Evolutionary conservation across 768 basidiomycete genomes (phyloP).

Genomic region (Mrakia blollopis): DNA sequence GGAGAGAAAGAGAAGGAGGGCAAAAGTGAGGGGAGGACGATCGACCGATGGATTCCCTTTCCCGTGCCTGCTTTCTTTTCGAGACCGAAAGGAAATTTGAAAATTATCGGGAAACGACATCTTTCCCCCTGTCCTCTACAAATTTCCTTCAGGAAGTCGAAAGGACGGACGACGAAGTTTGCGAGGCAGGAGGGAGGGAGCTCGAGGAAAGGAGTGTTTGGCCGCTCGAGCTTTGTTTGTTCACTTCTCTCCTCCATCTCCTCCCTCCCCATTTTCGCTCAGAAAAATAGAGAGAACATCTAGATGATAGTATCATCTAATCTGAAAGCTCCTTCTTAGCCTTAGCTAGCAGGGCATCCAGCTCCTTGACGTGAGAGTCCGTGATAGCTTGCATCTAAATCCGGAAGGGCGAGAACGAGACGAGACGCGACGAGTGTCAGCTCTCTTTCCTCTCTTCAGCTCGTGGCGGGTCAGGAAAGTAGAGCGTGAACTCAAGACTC

Average conservation of each 20-base stretch:
- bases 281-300: neutral
- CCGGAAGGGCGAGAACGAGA: neutral
- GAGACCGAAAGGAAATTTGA: too few relatives aligned
- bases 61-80: neutral
- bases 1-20: neutral
- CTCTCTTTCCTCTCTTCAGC: neutral
- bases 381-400: constrained; percentile 40
- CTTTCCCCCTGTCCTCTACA: too few relatives aligned
- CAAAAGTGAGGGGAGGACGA: neutral
- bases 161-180: too few relatives aligned
- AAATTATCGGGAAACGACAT: neutral
- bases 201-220: too few relatives aligned
- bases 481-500: neutral
- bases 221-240: too few relatives aligned
- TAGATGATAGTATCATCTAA: neutral
- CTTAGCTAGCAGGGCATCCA: constrained; percentile 39
- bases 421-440: neutral
- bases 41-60: neutral
- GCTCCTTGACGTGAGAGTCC: constrained; percentile 38
- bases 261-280: neutral
- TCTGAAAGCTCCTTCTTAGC: constrained; percentile 43
- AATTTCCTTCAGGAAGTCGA: neutral
- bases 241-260: neutral
- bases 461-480: neutral
- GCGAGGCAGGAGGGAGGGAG: too few relatives aligned